Evolutionary conservation across 805 yeast genomes (phyloP).

Genomic region (Ogataea naganishii): DNA sequence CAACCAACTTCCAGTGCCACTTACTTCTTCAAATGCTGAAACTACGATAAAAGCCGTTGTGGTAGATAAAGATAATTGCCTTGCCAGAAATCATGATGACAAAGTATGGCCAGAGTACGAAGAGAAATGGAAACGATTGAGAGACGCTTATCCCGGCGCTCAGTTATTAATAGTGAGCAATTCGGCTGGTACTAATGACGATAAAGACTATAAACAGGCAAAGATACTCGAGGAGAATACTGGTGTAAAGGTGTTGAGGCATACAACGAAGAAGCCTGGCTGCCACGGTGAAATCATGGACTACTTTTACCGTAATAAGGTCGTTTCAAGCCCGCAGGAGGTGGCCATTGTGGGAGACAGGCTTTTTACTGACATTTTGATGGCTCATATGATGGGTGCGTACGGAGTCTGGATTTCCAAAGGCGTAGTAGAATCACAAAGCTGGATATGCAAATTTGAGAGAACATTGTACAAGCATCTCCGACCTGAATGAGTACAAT

Average conservation of each 20-base stretch:
- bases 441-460: slow-evolving; percentile 45
- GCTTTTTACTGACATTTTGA: slow-evolving; percentile 79
- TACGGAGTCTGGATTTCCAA: slow-evolving; percentile 75
- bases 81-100: slow-evolving; percentile 76
- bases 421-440: slow-evolving; percentile 57
- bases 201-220: slow-evolving; percentile 53
- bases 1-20: slow-evolving; percentile 19
- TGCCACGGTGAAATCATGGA: slow-evolving; percentile 61
- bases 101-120: slow-evolving; percentile 70
- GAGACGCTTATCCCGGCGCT: slow-evolving; percentile 51
- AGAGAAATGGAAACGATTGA: slow-evolving; percentile 46
- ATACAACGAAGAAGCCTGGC: slow-evolving; percentile 75
- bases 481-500: no score
- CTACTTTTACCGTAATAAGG: slow-evolving; percentile 42
- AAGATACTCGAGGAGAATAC: slow-evolving; percentile 47
- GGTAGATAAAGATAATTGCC: slow-evolving; percentile 91
- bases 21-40: slow-evolving; percentile 12
- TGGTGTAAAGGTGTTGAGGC: slow-evolving; percentile 64
- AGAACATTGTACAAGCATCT: slow-evolving; percentile 28
- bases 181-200: slow-evolving; percentile 88
- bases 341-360: slow-evolving; percentile 89
- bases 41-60: slow-evolving; percentile 62
- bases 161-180: slow-evolving; percentile 74
- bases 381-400: slow-evolving; percentile 93
- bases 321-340: slow-evolving; percentile 42